Conservation (phyloP, 1,139 yeast genomes). For the Diutina neorugosa region DNA sequence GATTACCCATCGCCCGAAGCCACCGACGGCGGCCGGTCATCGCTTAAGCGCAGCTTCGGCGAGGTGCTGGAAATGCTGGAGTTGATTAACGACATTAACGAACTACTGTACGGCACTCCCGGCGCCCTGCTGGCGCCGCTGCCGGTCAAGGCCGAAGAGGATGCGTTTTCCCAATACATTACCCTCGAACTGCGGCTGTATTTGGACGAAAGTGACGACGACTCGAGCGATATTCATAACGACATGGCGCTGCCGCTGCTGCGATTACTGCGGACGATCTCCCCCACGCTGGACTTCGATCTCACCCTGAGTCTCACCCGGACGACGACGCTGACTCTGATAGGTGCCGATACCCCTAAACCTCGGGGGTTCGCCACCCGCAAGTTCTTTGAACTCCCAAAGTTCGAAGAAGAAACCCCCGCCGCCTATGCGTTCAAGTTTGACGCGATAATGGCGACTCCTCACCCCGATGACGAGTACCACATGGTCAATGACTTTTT, state of each 20-base stretch:
- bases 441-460: conserved; percentile 13
- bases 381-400: not conserved
- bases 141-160: conserved; percentile 9
- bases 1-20: not conserved
- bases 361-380: not conserved
- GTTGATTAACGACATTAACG: conserved; percentile 18
- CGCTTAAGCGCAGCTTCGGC: not conserved
- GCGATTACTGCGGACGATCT: conserved; percentile 30
- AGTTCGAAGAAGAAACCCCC: conserved; percentile 7
- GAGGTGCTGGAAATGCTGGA: conserved; percentile 13
- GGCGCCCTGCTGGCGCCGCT: conserved; percentile 5
- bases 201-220: conserved; percentile 8
- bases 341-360: conserved; percentile 14
- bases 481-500: conserved; percentile 29
- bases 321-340: conserved; percentile 24
- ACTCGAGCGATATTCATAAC: conserved; percentile 18
- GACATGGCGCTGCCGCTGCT: conserved; percentile 20
- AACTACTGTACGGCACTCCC: conserved; percentile 12
- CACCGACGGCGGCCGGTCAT: not conserved
- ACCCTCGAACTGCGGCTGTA: conserved; percentile 9
- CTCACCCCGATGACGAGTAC: conserved; percentile 25
- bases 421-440: conserved; percentile 10
- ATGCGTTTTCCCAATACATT: conserved; percentile 12
- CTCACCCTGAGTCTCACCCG: conserved; percentile 31
- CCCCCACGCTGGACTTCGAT: conserved; percentile 18